These are phyloP conservation scores for Xylaria digitata DNA, from an alignment of 2,329 filamentous ascomycete genomes.

Conservation along the genomic window DNA sequence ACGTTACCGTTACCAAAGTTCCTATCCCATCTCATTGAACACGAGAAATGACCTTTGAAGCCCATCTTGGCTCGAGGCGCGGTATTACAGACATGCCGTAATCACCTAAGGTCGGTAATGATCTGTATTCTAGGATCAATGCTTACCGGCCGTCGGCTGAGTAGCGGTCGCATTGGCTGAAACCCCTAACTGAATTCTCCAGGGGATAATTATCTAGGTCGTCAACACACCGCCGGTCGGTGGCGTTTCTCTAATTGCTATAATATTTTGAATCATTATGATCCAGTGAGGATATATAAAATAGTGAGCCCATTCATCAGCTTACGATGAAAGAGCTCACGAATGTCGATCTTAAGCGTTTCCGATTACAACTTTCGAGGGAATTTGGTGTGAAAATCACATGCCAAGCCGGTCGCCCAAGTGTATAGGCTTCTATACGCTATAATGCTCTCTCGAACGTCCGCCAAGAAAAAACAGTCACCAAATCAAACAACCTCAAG, in stretches of 20 bases:
- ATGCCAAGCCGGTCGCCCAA: constrained; percentile 1
- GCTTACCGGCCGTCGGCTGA: not conserved
- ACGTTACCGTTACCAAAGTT: not conserved
- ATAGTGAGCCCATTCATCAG: constrained; percentile 14
- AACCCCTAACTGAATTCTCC: not conserved
- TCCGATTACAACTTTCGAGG: not conserved
- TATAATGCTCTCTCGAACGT: no score
- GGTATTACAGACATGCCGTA: constrained; percentile 46
- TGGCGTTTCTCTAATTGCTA: no score
- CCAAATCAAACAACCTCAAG: no score
- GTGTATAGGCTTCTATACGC: no score
- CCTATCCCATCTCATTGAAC: not conserved
- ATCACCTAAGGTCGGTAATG: constrained; percentile 18
- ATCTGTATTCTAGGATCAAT: constrained; percentile 4
- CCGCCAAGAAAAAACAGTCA: no score
- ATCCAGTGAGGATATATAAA: not conserved
- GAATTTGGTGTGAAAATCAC: not conserved
- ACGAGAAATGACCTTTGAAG: constrained; percentile 10
- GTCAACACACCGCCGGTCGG: not conserved
- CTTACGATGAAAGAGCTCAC: not conserved
- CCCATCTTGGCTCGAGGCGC: constrained; percentile 12
- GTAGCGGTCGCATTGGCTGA: not conserved
- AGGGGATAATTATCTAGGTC: no score
- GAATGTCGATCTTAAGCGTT: constrained; percentile 10
- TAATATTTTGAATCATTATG: no score